Conservation (phyloP, 2,329 filamentous ascomycete genomes). For the Neurospora sp. region DNA sequence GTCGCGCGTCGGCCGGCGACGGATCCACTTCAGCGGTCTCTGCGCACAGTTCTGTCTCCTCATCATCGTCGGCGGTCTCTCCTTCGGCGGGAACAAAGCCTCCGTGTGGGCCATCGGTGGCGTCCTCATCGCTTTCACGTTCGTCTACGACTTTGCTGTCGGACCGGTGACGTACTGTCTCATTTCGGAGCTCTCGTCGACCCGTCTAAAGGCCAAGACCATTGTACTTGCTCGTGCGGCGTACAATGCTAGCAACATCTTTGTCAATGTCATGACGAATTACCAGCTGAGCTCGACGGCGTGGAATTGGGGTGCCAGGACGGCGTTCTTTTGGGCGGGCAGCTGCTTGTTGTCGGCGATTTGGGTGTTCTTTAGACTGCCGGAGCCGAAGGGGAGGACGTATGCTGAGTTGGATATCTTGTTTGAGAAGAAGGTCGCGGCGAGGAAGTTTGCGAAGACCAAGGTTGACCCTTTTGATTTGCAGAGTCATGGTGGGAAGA, state of each 20-base stretch:
- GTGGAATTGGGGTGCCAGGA: constrained; percentile 28
- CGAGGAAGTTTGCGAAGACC: constrained; percentile 9
- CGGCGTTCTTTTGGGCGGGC: constrained; percentile 26
- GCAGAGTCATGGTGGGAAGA: neutral
- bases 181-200: constrained; percentile 33
- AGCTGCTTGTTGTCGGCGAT: constrained; percentile 29
- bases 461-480: constrained; percentile 6
- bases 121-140: neutral
- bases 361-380: constrained; percentile 35
- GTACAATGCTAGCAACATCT: constrained; percentile 25
- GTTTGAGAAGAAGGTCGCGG: constrained; percentile 17
- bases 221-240: constrained; percentile 24
- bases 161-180: constrained; percentile 19
- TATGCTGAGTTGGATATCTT: constrained; percentile 23
- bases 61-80: constrained; percentile 27
- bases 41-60: constrained; percentile 28
- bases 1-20: constrained; percentile 31
- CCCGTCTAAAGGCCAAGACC: constrained; percentile 35
- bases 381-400: constrained; percentile 23
- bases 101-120: neutral
- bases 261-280: constrained; percentile 10
- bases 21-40: constrained; percentile 34
- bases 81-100: constrained; percentile 26
- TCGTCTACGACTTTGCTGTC: constrained; percentile 27
- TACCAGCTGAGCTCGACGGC: constrained; percentile 19